Evolutionary conservation across 352 stramenopile species (phyloP).

Genomic region (Pythium myriotylum): DNA sequence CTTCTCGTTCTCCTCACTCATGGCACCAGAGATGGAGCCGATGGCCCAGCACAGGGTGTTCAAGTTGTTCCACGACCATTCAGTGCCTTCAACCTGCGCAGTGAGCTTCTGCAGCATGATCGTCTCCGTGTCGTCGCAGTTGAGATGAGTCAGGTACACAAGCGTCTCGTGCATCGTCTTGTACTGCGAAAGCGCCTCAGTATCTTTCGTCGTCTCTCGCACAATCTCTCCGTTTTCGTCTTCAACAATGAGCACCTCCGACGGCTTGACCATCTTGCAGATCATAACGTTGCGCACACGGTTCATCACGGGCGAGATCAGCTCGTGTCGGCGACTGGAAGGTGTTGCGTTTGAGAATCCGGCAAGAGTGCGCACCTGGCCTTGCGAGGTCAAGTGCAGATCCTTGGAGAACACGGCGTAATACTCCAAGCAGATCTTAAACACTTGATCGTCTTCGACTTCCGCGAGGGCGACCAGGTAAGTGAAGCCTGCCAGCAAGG

Average conservation of each 20-base stretch:
- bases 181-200: constrained; percentile 99
- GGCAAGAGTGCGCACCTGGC: constrained; percentile 65
- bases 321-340: constrained; percentile 53
- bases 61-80: constrained; percentile 97
- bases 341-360: constrained; percentile 50
- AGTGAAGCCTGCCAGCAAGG: constrained; percentile 92
- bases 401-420: constrained; percentile 97
- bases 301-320: constrained; percentile 91
- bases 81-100: constrained; percentile 86
- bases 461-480: constrained; percentile 93
- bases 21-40: constrained; percentile 98
- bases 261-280: constrained; percentile 99
- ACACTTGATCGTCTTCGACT: constrained; percentile 95
- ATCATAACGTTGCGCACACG: constrained; percentile 98
- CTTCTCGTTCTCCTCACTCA: constrained; percentile 99
- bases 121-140: constrained; percentile 99
- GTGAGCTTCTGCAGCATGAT: constrained; percentile 99
- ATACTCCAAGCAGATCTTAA: constrained; percentile 99
- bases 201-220: constrained; percentile 99
- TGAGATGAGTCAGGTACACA: constrained; percentile 99
- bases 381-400: constrained; percentile 93
- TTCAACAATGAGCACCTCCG: constrained; percentile 99
- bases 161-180: constrained; percentile 99
- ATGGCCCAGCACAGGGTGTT: constrained; percentile 99
- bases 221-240: constrained; percentile 98